Base-by-base conservation (phyloP, 495 filamentous ascomycete genomes). In the Hypoxylon rickii region DNA sequence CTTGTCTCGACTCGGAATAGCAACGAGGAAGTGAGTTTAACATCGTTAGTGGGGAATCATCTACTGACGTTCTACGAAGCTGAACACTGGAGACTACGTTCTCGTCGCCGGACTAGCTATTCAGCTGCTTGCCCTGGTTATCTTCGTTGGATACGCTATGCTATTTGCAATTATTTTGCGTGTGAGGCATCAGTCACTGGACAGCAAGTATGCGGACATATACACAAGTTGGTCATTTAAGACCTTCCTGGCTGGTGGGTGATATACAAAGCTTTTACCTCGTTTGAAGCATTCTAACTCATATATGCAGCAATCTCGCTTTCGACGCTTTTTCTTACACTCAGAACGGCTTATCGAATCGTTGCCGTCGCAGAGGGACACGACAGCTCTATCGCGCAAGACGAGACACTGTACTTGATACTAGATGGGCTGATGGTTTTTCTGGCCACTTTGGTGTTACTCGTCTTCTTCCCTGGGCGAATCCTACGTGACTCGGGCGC, bases 351-450 rank as follows among this genome's bases (percentile, higher is more conserved):
- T 15, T 70, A 70, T 22, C 65, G 74, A 21, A 57, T 68, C 11
- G 54, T 70, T 20, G 52, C 48, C 2, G 22, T 62, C 17, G 50
- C 57, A 4, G 60, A 66, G 38, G 59, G 63, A 17, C 55, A 50
- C 18, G 33, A 13, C 12, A 64, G 56, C 40, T 56, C 57, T 1
- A 48, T 67, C 34, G 57, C 63, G 19, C 66, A 57, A 38, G 51
- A 52, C 3, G 66, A 69, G 51, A 37, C 51, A 13, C 33, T 66
- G 20, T 57, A 68, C 4, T 51, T 73, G 3, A 33, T 75, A 31
- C 63, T 77, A 20, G 72, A 79, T 53, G 75, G 71, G 19, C 51
- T 66, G 7, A 55, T 68, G 49, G 65, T 76, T 21, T 58, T 76
- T 7, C 33, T 76, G 5, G 63, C 67, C 3, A 40, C 38, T 18